Evolutionary conservation across 208 protist genomes (phyloP), one percentile per base, ranked within the genome.

Genomic region (Leishmania arabica): DNA sequence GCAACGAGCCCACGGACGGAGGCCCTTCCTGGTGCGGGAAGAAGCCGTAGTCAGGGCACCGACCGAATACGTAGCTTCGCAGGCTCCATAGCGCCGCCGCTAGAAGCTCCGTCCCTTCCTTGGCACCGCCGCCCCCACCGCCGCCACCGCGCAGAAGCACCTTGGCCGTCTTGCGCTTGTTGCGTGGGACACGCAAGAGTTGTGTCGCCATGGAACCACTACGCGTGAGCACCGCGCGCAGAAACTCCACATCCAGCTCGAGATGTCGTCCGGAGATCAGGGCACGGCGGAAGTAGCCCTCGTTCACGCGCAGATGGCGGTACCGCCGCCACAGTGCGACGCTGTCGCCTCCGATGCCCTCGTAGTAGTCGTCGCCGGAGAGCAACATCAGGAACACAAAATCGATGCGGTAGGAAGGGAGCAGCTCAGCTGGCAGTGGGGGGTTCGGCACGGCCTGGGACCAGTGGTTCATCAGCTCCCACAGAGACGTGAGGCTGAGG

Each of bases 301-400:
- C 82, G 75, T 95, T 89, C 47, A 84, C 79, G 75, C 95, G 91
- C 8, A 97, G 84, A 64, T 94, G 78, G 37, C 93, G 89, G 83
- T 97, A 97, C 42, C 71, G 80, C 2, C 88, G 80, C 93, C 95
- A 97, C 34, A 97, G 75, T 34, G 81, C 64, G 0, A 90, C 49
- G 75, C 75, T 87, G 65, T 81, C 56, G 1, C 76, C 64, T 37
- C 87, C 82, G 54, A 97, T 74, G n/a, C 95, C 95, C 17, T 90
- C 77, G 84, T 91, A 96, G 87, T 94, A 96, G 72, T 97, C 95
- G 65, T 91, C 87, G 8, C 95, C 93, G 31, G 88, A 65, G 19
- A 97, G 85, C 58, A 97, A 83, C 85, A 92, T 91, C 17, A 97
- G 31, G 77, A 96, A 97, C 8, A 86, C 90, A 82, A 96, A 97